Conservation (phyloP, 129 eudicot species). For the Tagetes patula region DNA sequence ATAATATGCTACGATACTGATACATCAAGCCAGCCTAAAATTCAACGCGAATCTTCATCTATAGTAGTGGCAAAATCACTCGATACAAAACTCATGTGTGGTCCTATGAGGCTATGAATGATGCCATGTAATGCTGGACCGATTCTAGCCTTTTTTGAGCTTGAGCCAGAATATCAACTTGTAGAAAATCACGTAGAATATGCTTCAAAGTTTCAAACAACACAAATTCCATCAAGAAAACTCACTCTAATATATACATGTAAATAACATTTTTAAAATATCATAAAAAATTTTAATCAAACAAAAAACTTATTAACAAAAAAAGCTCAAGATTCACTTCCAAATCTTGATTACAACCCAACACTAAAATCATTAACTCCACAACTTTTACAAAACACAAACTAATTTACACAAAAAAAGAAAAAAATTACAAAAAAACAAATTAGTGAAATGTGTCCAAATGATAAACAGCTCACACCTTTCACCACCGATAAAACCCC, state of each 20-base stretch:
- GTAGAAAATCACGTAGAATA: background rate
- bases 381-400: background rate
- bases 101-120: too few species aligned
- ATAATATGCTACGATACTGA: background rate
- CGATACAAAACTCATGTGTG: background rate
- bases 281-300: background rate
- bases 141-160: background rate
- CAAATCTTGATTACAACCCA: conserved; percentile 19
- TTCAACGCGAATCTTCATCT: background rate
- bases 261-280: background rate
- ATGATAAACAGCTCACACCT: conserved; percentile 49
- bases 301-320: background rate
- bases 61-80: background rate
- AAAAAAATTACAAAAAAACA: background rate
- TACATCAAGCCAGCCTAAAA: background rate
- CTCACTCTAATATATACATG: too few species aligned
- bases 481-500: conserved; percentile 52
- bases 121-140: background rate
- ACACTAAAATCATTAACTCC: conserved; percentile 12
- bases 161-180: background rate
- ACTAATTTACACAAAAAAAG: background rate
- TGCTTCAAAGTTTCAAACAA: too few species aligned
- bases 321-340: conserved; percentile 15
- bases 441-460: conserved; percentile 26
- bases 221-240: too few species aligned